Evolutionary conservation across 23 red algal species (phyloP), one percentile per base, ranked within the genome.

Genomic region (Chondrus crispus): DNA sequence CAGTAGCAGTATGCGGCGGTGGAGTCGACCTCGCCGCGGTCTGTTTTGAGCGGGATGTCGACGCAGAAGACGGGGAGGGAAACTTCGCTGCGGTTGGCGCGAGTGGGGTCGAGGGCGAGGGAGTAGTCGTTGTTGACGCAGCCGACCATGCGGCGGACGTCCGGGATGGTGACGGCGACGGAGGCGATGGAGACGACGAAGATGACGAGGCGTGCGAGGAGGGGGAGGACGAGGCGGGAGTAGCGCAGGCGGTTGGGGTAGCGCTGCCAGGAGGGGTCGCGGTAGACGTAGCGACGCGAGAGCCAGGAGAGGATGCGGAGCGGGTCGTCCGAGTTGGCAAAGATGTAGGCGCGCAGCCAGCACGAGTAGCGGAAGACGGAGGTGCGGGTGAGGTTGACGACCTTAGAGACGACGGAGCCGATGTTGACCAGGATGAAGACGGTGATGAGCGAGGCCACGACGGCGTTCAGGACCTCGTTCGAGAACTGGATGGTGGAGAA

Each of bases 241-340:
- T 30, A 10, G 24, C 49, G 47, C 12, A 84, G 22, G 30, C 55
- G 22, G 29, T 62, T 28, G 3, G 22, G 80, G 12, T 28, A 62
- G 18, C 30, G 49, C 4, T 5, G 5, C 3, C 44, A 38, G 22
- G 24, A 18, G 3, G 80, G 16, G 29, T 29, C 13, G 12, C 49
- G 18, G 20, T 38, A 57, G 0, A 40, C 53, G 49, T 84, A 84
- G 5, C 49, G 46, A 53, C 80, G 38, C 6, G 24, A 38, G 16
- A 84, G 43, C 80, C 80, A 84, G 24, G 48, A 2, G 5, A 84
- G n/a, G 18, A 57, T 35, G 13, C 47, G 80, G 3, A 62, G 37
- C 12, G 80, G 80, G n/a, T 84, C 80, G 43, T 84, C 80, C 14
- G 80, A 84, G 37, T 84, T 84, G 12, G 51, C 29, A 33, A 84